These are phyloP conservation scores for Mortierella sp. DNA, from an alignment of 371 early-diverging fungal species.

Conservation along the genomic window DNA sequence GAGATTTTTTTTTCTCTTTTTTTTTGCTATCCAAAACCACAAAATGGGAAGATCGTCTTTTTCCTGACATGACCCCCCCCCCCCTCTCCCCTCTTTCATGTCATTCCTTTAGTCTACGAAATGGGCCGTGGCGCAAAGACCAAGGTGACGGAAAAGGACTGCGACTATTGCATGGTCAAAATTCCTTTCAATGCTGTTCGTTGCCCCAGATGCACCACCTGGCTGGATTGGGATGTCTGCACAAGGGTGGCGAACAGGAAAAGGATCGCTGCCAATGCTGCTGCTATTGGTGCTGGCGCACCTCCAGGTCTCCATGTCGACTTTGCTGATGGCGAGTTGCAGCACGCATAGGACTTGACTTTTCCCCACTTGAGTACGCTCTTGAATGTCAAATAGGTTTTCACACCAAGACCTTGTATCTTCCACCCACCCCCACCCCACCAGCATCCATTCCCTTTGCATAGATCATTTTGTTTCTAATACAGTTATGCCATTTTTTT, in stretches of 20 bases:
- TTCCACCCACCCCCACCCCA: no score
- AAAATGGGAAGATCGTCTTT: no score
- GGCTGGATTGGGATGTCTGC: conserved; percentile 49
- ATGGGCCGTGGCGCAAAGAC: conserved; percentile 19
- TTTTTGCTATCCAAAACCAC: background rate
- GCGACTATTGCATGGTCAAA: conserved; percentile 33
- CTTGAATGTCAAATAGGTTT: no score
- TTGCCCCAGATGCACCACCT: conserved; percentile 44
- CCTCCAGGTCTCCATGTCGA: no score
- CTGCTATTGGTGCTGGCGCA: no score
- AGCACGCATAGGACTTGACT: no score
- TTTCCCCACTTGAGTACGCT: no score
- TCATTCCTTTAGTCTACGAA: conserved; percentile 24
- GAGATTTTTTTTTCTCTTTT: background rate
- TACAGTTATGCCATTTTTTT: no score
- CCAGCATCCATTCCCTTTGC: no score
- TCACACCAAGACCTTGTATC: no score
- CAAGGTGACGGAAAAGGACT: conserved; percentile 32
- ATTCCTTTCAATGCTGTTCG: conserved; percentile 33
- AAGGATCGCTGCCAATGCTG: conserved; percentile 11
- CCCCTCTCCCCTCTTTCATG: background rate
- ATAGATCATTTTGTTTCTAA: no score
- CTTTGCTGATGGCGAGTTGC: no score
- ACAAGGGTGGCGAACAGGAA: conserved; percentile 24
- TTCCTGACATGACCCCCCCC: background rate